Conservation (phyloP, 139 green algal genomes). For the Tetradesmus obliquus region DNA sequence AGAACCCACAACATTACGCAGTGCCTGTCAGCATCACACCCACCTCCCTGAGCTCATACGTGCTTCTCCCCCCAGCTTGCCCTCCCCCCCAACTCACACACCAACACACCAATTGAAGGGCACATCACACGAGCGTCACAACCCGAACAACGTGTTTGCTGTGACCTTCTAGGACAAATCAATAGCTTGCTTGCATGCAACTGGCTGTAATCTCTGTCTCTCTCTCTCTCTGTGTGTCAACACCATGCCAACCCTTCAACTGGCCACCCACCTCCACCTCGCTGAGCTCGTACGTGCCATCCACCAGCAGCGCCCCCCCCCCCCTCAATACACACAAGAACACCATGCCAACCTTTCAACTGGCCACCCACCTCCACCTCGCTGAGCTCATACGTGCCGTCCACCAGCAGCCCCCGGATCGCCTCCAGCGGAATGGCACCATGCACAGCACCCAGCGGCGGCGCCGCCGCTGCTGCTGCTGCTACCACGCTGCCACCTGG, state of each 20-base stretch:
- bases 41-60: conserved; percentile 64
- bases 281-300: conserved; percentile 68
- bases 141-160: no score
- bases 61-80: background rate
- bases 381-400: conserved; percentile 70
- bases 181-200: no score
- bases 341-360: background rate
- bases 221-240: no score
- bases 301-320: conserved; percentile 42
- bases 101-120: no score
- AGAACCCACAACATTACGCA: no score
- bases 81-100: no score
- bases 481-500: conserved; percentile 34
- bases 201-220: no score
- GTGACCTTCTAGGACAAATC: no score
- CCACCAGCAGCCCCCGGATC: conserved; percentile 48
- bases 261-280: conserved; percentile 48
- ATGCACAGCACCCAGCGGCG: background rate
- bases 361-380: conserved; percentile 49
- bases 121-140: no score
- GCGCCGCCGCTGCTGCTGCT: background rate
- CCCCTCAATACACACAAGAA: no score
- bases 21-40: conserved; percentile 35
- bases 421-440: background rate
- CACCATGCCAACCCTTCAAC: background rate